Percentiles rank a stretch among this genome's conserved stretches.
These are phyloP conservation scores for Enterospora canceri DNA, from an alignment of 371 early-diverging fungal genomes.

Conservation along the genomic window DNA sequence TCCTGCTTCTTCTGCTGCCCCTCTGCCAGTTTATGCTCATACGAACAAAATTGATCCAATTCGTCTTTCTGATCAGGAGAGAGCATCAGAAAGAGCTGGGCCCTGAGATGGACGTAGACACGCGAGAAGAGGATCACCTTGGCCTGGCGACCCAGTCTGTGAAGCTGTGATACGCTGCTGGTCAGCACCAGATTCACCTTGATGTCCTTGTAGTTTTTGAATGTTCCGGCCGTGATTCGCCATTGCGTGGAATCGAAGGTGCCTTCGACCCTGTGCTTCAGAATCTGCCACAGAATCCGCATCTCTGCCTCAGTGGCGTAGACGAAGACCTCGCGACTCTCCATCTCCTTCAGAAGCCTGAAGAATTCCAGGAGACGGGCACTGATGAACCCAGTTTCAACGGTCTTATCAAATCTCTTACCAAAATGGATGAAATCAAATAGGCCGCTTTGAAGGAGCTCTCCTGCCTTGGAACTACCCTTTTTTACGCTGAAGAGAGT, in stretches of 20 bases:
- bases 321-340: background rate
- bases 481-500: too few species aligned
- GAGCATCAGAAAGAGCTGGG: background rate
- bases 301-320: background rate
- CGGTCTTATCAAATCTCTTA: background rate
- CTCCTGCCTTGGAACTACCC: too few species aligned
- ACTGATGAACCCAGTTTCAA: constrained; percentile 3
- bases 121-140: background rate
- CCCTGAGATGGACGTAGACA: background rate
- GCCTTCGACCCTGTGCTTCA: background rate
- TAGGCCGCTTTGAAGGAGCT: too few species aligned
- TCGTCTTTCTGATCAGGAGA: background rate
- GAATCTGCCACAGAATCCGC: background rate
- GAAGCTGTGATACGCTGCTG: background rate
- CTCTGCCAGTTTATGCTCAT: too few species aligned
- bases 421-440: too few species aligned
- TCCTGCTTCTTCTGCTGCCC: background rate
- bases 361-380: background rate
- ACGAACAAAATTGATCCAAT: too few species aligned
- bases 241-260: background rate
- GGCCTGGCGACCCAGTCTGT: background rate
- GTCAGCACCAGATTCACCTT: background rate
- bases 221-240: background rate
- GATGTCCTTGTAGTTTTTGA: background rate
- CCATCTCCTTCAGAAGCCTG: background rate